These are phyloP conservation scores for Multifurca ochricompacta DNA, from an alignment of 768 basidiomycete genomes.

Conservation along the genomic window DNA sequence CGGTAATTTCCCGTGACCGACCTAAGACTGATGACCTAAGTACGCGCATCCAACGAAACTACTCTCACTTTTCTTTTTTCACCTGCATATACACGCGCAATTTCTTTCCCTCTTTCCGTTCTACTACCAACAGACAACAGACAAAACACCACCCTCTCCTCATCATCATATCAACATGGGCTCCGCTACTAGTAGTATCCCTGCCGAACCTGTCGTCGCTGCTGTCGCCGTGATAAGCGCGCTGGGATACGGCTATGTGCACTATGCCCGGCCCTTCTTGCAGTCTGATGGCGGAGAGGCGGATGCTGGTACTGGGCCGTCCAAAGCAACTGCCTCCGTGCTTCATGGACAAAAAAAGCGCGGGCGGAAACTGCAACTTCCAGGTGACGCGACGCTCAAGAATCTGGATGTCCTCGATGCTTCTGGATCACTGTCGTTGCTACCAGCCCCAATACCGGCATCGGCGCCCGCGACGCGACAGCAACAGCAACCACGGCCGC, in stretches of 20 bases:
- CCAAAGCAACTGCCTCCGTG: conserved; percentile 2
- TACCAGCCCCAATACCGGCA: conserved; percentile 21
- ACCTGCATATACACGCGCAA: not conserved
- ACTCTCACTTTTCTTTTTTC: not conserved
- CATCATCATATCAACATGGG: conserved; percentile 31
- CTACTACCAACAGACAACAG: not conserved
- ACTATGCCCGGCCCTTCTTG: conserved; percentile 13
- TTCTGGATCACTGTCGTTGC: conserved; percentile 3
- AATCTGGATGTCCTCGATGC: conserved; percentile 9
- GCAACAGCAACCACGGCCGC: conserved; percentile 19
- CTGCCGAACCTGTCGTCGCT: conserved; percentile 34
- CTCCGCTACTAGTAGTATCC: conserved; percentile 37
- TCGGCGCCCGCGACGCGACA: conserved; percentile 24
- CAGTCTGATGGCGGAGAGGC: not conserved
- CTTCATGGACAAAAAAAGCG: conserved; percentile 28
- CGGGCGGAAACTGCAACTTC: conserved; percentile 21
- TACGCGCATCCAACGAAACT: too few relatives aligned
- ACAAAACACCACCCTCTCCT: not conserved
- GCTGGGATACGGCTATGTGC: conserved; percentile 34
- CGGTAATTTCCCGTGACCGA: too few relatives aligned
- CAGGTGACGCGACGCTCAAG: conserved; percentile 14
- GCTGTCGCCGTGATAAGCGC: conserved; percentile 35
- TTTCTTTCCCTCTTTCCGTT: not conserved
- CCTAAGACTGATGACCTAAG: too few relatives aligned
- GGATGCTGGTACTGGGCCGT: not conserved